Evolutionary conservation across 164 flowering plant genomes (phyloP), one percentile per base, ranked within the genome.

Genomic region (Dillenia suffruticosa): DNA sequence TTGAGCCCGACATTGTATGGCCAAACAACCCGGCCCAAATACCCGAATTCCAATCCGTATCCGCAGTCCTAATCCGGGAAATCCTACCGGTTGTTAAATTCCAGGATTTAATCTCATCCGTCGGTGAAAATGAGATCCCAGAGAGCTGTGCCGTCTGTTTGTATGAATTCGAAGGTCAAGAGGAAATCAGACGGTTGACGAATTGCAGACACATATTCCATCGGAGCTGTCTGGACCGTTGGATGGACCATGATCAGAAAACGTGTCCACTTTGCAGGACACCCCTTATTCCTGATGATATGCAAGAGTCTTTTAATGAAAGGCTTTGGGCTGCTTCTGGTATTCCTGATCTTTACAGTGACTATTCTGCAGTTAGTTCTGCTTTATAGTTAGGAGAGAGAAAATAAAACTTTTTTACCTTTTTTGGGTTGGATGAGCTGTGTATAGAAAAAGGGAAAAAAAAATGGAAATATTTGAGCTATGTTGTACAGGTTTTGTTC

Each of bases 121-220:
- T 32, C 50, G 49, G 50, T 13, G 60, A 11, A 8, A 53, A 50
- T 8, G 67, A 59, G 57, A 76, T 72, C 32, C 72, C 81, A 7
- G 89, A 87, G 45, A 64, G 69, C 65, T 84, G 92, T 63, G 89
- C 89, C 12, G 90, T 87, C 2, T 87, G 94, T 51, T 65, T 88
- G 60, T 77, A 79, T 76, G 92, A 89, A 62, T 87, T 89, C 66
- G 79, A 71, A 24, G 68, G 48, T 4, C 63, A 62, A 2, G 84
- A 85, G n/a, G 86, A 87, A 73, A 80, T 84, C 78, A 70, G 92
- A 32, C 73, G 69, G 67, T 74, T 87, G 63, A 61, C 69, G 2
- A 85, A 83, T 59, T 89, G 96, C 74, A 61, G 78, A 10, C 96
- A 89, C 60, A 67, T 89, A 12, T 89, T 84, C 69, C 96, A 89